Evolutionary conservation across 1,284 basidiomycete species (phyloP).

Genomic region (Tylopilus sp.): DNA sequence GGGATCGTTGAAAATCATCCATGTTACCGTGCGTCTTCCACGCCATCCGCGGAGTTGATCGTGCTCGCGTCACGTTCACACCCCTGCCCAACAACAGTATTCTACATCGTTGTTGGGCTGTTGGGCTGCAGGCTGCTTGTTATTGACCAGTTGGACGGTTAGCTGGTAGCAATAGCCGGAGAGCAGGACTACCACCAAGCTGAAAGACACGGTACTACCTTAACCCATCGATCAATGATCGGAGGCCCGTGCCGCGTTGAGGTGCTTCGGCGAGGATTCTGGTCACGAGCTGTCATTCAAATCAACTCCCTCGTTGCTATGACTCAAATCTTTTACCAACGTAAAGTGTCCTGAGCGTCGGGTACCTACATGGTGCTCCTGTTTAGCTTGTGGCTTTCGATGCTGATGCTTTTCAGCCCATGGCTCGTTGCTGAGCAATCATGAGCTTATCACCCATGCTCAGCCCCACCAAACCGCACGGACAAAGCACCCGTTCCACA

Average conservation of each 20-base stretch:
- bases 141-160: no score
- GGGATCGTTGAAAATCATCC: constrained; percentile 42
- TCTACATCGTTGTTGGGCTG: no score
- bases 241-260: not conserved
- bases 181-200: not conserved
- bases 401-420: no score
- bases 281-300: not conserved
- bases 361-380: constrained; percentile 11
- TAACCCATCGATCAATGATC: no score
- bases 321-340: constrained; percentile 18
- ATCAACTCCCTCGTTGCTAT: constrained; percentile 13
- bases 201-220: no score
- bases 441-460: not conserved
- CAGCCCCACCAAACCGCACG: not conserved
- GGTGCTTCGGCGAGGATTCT: no score
- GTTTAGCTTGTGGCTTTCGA: not conserved
- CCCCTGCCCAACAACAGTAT: no score
- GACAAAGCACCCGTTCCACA: not conserved
- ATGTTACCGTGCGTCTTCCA: constrained; percentile 1
- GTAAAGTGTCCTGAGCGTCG: constrained; percentile 9
- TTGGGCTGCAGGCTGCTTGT: no score
- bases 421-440: not conserved
- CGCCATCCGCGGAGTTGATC: constrained; percentile 15
- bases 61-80: no score
- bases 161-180: no score